Evolutionary conservation across 176 grass and related monocot species (phyloP).

Genomic region (Miscanthus lutarioriparius): DNA sequence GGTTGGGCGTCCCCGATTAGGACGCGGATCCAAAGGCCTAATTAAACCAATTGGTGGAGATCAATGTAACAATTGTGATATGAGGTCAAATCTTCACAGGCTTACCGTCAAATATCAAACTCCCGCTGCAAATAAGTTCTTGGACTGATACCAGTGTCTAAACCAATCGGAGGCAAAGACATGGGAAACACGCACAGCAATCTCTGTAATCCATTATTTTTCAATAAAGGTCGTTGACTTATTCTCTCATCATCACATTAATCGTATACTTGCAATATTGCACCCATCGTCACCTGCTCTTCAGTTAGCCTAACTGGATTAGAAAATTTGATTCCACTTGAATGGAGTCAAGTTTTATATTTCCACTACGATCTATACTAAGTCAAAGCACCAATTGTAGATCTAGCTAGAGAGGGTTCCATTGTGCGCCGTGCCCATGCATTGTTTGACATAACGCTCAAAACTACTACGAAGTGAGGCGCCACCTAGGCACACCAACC

Average conservation of each 20-base stretch:
- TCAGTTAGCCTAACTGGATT: not conserved
- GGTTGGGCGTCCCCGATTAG: too few relatives aligned
- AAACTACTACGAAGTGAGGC: not conserved
- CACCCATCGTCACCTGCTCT: not conserved
- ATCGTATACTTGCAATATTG: not conserved
- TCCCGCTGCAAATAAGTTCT: too few relatives aligned
- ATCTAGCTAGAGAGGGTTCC: not conserved
- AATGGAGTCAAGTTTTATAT: not conserved
- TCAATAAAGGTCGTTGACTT: not conserved
- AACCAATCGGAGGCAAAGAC: too few relatives aligned
- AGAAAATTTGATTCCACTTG: not conserved
- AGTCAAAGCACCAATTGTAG: not conserved
- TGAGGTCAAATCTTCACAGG: too few relatives aligned
- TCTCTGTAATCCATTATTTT: not conserved
- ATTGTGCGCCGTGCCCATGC: not conserved
- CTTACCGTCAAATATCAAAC: too few relatives aligned
- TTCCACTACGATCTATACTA: not conserved
- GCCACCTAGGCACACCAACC: constrained; percentile 3
- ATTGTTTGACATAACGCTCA: not conserved
- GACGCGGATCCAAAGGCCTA: too few relatives aligned
- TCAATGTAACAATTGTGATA: too few relatives aligned
- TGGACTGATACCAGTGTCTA: too few relatives aligned
- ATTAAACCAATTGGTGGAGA: too few relatives aligned
- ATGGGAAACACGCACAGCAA: too few relatives aligned
- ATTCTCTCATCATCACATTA: not conserved